Percentiles rank a stretch among this genome's conserved stretches.
Evolutionary conservation across 1,284 basidiomycete species (phyloP).

Genomic region (Pseudozyma hubeiensis): DNA sequence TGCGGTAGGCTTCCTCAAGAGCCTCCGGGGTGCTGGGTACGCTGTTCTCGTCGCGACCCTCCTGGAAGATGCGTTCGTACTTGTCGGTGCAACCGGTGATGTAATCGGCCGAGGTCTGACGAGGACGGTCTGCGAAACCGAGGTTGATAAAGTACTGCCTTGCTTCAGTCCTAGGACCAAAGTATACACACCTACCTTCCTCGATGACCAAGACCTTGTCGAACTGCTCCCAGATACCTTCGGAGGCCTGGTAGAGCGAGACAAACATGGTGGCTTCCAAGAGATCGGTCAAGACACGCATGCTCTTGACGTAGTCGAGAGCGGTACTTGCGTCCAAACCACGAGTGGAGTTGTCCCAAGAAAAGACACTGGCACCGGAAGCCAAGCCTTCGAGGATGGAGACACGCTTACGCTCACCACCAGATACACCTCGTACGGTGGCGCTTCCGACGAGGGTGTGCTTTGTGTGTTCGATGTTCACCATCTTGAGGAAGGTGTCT

Average conservation of each 20-base stretch:
- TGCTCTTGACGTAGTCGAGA: conserved; percentile 79
- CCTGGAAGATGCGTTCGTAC: conserved; percentile 73
- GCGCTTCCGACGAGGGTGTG: conserved; percentile 80
- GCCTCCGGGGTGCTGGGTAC: conserved; percentile 80
- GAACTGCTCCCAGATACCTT: conserved; percentile 74
- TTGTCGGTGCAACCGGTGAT: conserved; percentile 59
- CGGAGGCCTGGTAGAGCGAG: conserved; percentile 78
- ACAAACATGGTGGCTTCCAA: conserved; percentile 81
- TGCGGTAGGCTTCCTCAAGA: conserved; percentile 78
- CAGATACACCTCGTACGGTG: conserved; percentile 80
- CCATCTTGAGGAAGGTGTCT: conserved; percentile 75
- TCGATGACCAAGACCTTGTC: conserved; percentile 69
- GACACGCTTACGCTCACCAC: conserved; percentile 75
- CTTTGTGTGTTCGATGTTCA: conserved; percentile 80
- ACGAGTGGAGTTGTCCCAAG: conserved; percentile 78
- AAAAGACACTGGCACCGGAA: conserved; percentile 73
- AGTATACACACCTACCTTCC: conserved; percentile 64
- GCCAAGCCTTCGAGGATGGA: conserved; percentile 78
- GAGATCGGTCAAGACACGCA: conserved; percentile 82
- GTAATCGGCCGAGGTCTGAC: conserved; percentile 76
- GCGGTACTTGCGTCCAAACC: conserved; percentile 88
- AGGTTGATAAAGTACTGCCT: conserved; percentile 61
- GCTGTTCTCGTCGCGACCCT: conserved; percentile 75
- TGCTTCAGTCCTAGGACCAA: conserved; percentile 57
- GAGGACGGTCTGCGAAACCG: conserved; percentile 70